phyloP scores from a whole-genome alignment of 371 early-diverging fungal genomes.

The Lichtheimia corymbifera region DNA sequence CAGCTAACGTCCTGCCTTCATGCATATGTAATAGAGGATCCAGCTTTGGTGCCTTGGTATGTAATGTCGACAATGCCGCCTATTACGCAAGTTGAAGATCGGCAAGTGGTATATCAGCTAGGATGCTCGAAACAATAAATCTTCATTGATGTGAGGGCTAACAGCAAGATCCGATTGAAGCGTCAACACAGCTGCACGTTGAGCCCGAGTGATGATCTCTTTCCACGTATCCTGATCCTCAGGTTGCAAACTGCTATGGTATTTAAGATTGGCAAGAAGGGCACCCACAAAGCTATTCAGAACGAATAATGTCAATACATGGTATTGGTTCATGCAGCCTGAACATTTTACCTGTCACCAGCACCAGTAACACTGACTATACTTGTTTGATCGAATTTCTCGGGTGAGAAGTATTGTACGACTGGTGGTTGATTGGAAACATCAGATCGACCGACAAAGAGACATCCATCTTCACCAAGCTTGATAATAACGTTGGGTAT shows the following conservation, averaged over 20 bases:
- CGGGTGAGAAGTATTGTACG: slow-evolving; percentile 40
- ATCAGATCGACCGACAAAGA: slow-evolving; percentile 30
- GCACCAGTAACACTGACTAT: slow-evolving; percentile 73
- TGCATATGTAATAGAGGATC: too few relatives aligned
- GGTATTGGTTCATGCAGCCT: background rate
- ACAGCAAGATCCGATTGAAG: slow-evolving; percentile 41
- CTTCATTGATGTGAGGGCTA: slow-evolving; percentile 18
- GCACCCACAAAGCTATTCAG: slow-evolving; percentile 47
- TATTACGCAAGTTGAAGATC: too few relatives aligned
- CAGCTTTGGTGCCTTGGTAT: too few relatives aligned
- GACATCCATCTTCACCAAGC: slow-evolving; percentile 56
- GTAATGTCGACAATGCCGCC: too few relatives aligned
- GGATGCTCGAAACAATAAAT: too few relatives aligned
- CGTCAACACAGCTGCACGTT: slow-evolving; percentile 38
- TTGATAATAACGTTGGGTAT: slow-evolving; percentile 60
- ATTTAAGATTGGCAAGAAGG: slow-evolving; percentile 35
- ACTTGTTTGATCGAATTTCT: slow-evolving; percentile 26
- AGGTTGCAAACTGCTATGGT: slow-evolving; percentile 7
- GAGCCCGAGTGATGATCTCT: slow-evolving; percentile 29
- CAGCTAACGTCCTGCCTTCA: too few relatives aligned
- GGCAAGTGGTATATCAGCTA: too few relatives aligned
- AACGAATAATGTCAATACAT: background rate
- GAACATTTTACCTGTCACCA: slow-evolving; percentile 62
- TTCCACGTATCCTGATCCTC: slow-evolving; percentile 12
- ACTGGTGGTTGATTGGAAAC: background rate